Conservation (phyloP, 108 stramenopile species). For the Nitzschia putrida region DNA sequence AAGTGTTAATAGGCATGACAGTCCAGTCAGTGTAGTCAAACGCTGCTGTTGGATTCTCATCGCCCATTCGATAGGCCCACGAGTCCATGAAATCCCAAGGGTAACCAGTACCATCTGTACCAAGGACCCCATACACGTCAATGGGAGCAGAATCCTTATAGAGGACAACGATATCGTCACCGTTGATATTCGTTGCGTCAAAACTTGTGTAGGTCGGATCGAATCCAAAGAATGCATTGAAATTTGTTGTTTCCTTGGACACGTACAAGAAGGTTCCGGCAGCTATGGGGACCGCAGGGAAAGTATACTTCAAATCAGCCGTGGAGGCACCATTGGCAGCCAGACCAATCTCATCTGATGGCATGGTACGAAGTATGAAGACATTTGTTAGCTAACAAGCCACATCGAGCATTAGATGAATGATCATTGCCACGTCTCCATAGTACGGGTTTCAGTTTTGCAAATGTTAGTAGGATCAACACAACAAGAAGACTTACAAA, state of each 20-base stretch:
- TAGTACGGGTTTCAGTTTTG: no score
- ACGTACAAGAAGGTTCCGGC: slow-evolving; percentile 34
- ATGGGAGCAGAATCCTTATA: slow-evolving; percentile 25
- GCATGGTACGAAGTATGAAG: background rate
- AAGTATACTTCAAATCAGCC: slow-evolving; percentile 13
- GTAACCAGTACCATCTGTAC: background rate
- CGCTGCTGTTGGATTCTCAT: background rate
- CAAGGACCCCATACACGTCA: slow-evolving; percentile 31
- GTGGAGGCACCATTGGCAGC: background rate
- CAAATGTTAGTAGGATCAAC: no score
- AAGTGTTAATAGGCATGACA: background rate
- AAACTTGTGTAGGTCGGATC: slow-evolving; percentile 20
- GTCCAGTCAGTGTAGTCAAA: background rate
- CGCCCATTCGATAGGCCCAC: slow-evolving; percentile 6
- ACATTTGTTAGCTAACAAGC: no score
- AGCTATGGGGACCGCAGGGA: slow-evolving; percentile 21
- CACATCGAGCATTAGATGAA: no score
- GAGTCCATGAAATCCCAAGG: slow-evolving; percentile 38
- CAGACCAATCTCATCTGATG: background rate
- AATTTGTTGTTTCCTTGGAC: slow-evolving; percentile 9
- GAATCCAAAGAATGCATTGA: slow-evolving; percentile 27
- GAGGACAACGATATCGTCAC: slow-evolving; percentile 8
- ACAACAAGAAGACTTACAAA: background rate
- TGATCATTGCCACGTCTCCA: no score
- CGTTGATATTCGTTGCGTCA: slow-evolving; percentile 23